phyloP scores from a whole-genome alignment of 2,329 filamentous ascomycete genomes.

The Madurella fahalii region DNA sequence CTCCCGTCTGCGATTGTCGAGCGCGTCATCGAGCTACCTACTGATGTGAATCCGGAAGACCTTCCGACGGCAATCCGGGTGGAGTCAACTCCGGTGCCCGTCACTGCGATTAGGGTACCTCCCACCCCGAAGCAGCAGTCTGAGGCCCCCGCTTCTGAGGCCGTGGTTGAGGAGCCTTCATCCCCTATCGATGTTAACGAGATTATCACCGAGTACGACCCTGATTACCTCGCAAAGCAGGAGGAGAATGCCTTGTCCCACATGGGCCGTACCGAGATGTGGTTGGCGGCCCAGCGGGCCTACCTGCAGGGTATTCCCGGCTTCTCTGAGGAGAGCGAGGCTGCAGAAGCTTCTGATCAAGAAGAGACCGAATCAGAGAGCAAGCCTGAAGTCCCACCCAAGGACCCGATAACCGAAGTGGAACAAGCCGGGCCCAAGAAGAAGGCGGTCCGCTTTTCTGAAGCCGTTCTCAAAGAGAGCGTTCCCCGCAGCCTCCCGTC shows the following conservation, averaged over 20 bases:
- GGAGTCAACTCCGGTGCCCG: constrained; percentile 36
- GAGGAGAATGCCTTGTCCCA: constrained; percentile 67
- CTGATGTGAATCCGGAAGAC: constrained; percentile 52
- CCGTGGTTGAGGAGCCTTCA: constrained; percentile 30
- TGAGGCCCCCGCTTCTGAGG: constrained; percentile 26
- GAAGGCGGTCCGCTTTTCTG: constrained; percentile 74
- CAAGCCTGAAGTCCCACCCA: constrained; percentile 32
- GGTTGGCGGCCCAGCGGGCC: constrained; percentile 76
- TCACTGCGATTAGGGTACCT: constrained; percentile 31
- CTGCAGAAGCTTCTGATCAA: constrained; percentile 28
- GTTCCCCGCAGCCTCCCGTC: constrained; percentile 49
- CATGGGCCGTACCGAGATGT: constrained; percentile 77
- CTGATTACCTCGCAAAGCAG: constrained; percentile 70
- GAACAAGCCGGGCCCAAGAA: constrained; percentile 41
- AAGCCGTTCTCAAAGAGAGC: constrained; percentile 43
- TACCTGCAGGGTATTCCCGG: constrained; percentile 68
- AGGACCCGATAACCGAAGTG: constrained; percentile 12
- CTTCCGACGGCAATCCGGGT: constrained; percentile 57
- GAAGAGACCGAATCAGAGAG: constrained; percentile 37
- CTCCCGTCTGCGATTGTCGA: constrained; percentile 51
- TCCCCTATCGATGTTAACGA: constrained; percentile 53
- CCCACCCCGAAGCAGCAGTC: constrained; percentile 20
- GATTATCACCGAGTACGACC: constrained; percentile 67
- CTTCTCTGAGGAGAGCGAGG: constrained; percentile 42
- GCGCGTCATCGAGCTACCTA: constrained; percentile 60